These are phyloP conservation scores for Cutaneotrichosporon mucoides DNA, from an alignment of 1,284 basidiomycete genomes.

Conservation along the genomic window DNA sequence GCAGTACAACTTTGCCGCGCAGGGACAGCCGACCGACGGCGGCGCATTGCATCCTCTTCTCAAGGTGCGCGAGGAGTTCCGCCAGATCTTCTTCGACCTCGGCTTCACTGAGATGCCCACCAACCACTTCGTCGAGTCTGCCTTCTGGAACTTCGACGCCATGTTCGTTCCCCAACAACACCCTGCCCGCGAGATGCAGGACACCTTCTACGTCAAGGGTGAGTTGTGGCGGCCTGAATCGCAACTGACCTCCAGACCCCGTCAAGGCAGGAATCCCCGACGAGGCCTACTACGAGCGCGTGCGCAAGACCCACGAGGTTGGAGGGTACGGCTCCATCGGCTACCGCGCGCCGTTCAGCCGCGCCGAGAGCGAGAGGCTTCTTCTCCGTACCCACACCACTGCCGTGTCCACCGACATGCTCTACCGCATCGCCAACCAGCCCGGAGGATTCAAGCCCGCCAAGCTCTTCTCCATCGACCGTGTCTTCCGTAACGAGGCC, in stretches of 20 bases:
- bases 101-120: constrained; percentile 99
- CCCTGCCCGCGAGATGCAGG: constrained; percentile 94
- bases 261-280: constrained; percentile 71
- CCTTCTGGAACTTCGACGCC: constrained; percentile 99
- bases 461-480: constrained; percentile 96
- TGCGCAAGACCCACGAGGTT: constrained; percentile 79
- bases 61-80: constrained; percentile 97
- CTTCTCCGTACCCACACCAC: constrained; percentile 97
- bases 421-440: constrained; percentile 80
- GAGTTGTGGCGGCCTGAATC: constrained; percentile 16
- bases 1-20: constrained; percentile 98
- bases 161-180: constrained; percentile 99
- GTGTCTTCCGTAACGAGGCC: constrained; percentile 98
- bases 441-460: constrained; percentile 83
- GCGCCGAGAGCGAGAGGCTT: constrained; percentile 84
- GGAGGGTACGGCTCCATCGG: constrained; percentile 95
- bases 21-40: constrained; percentile 79
- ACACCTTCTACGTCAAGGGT: constrained; percentile 98
- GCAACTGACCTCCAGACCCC: constrained; percentile 61
- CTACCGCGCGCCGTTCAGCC: constrained; percentile 94
- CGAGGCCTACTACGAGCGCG: constrained; percentile 79
- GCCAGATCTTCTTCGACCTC: constrained; percentile 99
- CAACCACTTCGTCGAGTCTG: constrained; percentile 93
- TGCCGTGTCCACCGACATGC: constrained; percentile 88
- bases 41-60: constrained; percentile 94